Base-by-base conservation (phyloP, 768 basidiomycete genomes). In the Leccinum uliginosum region DNA sequence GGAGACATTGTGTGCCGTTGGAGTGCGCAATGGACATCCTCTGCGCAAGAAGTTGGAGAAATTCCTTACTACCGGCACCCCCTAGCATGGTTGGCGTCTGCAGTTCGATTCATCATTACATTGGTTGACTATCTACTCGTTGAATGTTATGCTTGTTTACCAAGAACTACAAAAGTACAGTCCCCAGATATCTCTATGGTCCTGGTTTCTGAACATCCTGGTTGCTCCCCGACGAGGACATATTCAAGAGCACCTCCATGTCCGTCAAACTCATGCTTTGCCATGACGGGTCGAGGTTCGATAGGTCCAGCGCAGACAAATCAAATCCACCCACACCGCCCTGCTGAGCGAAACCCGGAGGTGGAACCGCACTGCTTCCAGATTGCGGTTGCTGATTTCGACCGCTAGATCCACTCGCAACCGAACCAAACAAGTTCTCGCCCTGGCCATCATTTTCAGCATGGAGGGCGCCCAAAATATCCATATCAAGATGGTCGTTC, bases 41-140 rank as follows among this genome's bases (percentile, higher is more conserved):
- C 73, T 90, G 52, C 81, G 86, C 50, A 89, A 83, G 72, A 84
- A 77, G 64, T 62, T 90, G 56, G 84, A 85, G 55, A 89, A 82
- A 68, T 84, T 77, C 65, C 59, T 79, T 19, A 55, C 59, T 21
- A 65, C 61, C 17, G 59, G 61, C 15, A 54, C 26, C 21, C 58
- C 56, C 6, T 59, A 19, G 34, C 29, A n/a, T 51, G 61, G 47
- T 47, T 19, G 19, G n/a, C 14, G 17, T 4, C 46, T 23, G 19
- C 10, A 11, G n/a, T 43, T 43, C 40, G 40, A 43, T 43, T 19
- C 10, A 43, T 38, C 17, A 38, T 43, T 43, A 11, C 19, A 51
- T 38, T 48, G 24, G 19, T 53, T 58, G 51, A 50, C 57, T 45
- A 58, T 49, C 19, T 34, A 38, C 34, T 51, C 27, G 45, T 40